phyloP scores from a whole-genome alignment of 352 stramenopile genomes.

The Globisporangium splendens region DNA sequence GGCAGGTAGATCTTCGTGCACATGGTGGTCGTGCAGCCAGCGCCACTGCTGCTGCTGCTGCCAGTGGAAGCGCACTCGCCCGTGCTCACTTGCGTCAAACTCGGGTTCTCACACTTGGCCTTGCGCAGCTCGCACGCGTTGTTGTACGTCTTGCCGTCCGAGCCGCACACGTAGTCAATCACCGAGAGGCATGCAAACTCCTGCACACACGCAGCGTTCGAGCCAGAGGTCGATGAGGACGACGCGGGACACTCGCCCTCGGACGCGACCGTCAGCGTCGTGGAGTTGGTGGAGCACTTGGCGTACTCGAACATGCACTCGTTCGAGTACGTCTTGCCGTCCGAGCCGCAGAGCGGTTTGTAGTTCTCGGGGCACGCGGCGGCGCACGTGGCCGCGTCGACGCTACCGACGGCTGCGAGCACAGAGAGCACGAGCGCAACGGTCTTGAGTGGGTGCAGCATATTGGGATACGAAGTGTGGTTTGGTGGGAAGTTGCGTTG shows the following conservation, averaged over 20 bases:
- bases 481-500: background rate
- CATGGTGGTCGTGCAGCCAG: background rate
- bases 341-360: conserved; percentile 19
- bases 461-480: background rate
- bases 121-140: background rate
- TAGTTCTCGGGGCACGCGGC: background rate
- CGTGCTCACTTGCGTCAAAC: no score
- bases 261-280: conserved; percentile 4
- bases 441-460: background rate
- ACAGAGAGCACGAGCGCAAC: background rate
- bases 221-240: background rate
- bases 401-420: background rate
- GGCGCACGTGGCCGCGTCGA: conserved; percentile 1
- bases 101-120: no score
- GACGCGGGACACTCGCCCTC: background rate
- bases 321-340: conserved; percentile 31
- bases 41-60: background rate
- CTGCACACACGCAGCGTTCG: background rate
- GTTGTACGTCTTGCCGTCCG: conserved; percentile 6
- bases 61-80: no score
- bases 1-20: background rate
- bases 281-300: no score
- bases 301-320: conserved; percentile 10
- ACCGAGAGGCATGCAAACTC: background rate
- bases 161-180: conserved; percentile 1